Conservation (phyloP, 2,329 filamentous ascomycete species). For the Beauveria pseudobassiana region DNA sequence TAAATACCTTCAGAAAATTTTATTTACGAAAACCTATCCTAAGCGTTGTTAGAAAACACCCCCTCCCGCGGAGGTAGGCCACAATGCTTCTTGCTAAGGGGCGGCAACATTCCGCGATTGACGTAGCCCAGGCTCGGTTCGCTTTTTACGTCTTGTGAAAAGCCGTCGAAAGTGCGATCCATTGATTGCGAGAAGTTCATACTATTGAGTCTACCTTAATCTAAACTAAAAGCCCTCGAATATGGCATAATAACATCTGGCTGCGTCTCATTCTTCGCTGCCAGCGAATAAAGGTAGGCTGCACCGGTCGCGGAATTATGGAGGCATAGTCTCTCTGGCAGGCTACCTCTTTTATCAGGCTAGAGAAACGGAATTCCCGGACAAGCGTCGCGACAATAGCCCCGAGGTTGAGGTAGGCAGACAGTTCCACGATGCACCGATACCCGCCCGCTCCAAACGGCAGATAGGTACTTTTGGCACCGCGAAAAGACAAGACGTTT, state of each 20-base stretch:
- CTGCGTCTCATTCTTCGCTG: not conserved
- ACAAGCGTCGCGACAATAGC: slow-evolving; percentile 53
- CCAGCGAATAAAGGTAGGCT: slow-evolving; percentile 28
- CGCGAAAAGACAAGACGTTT: slow-evolving; percentile 24
- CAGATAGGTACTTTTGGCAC: slow-evolving; percentile 38
- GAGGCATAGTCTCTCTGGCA: slow-evolving; percentile 60
- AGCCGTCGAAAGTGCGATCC: too few relatives aligned
- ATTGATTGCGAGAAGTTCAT: too few relatives aligned
- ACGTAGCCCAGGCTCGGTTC: too few relatives aligned
- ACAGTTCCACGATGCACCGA: slow-evolving; percentile 69
- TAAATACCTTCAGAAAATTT: too few relatives aligned
- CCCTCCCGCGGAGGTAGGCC: too few relatives aligned
- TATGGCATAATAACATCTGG: not conserved
- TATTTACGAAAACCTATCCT: too few relatives aligned
- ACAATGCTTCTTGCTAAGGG: too few relatives aligned
- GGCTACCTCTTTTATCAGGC: slow-evolving; percentile 39
- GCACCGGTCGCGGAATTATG: slow-evolving; percentile 30
- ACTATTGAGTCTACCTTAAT: too few relatives aligned
- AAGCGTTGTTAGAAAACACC: too few relatives aligned
- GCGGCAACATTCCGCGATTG: too few relatives aligned
- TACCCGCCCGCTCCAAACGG: slow-evolving; percentile 69
- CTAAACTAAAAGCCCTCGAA: too few relatives aligned
- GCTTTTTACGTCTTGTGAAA: too few relatives aligned
- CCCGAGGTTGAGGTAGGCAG: slow-evolving; percentile 62
- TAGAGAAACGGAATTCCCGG: slow-evolving; percentile 51